These are phyloP conservation scores for Podospora fimiseda DNA, from an alignment of 495 filamentous ascomycete genomes.

Conservation along the genomic window DNA sequence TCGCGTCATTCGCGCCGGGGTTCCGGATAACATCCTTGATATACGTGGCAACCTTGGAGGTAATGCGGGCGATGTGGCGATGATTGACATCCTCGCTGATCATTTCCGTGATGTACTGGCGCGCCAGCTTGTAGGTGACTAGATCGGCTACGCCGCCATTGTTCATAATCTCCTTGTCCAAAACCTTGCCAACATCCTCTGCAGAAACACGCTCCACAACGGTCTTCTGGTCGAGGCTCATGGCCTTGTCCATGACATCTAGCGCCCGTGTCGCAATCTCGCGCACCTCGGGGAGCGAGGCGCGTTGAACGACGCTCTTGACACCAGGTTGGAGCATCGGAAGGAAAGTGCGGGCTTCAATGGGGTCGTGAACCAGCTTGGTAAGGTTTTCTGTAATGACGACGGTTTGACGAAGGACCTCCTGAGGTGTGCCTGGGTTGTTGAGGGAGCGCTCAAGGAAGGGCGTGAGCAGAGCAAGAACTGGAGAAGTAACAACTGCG, in stretches of 20 bases:
- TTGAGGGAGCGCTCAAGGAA: constrained; percentile 90
- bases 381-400: constrained; percentile 99
- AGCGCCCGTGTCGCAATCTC: constrained; percentile 79
- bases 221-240: constrained; percentile 61
- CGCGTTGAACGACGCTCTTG: constrained; percentile 76
- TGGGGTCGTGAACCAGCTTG: constrained; percentile 94
- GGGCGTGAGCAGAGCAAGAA: constrained; percentile 92
- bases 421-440: constrained; percentile 81
- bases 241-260: constrained; percentile 87
- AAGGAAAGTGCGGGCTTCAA: constrained; percentile 92
- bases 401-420: constrained; percentile 90
- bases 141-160: constrained; percentile 57
- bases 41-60: constrained; percentile 61
- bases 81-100: constrained; percentile 84
- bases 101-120: constrained; percentile 75
- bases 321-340: constrained; percentile 94
- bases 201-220: constrained; percentile 61
- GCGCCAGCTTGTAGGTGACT: constrained; percentile 60
- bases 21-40: constrained; percentile 61
- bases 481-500: constrained; percentile 92
- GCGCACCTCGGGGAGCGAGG: constrained; percentile 90
- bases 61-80: constrained; percentile 68
- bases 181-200: constrained; percentile 67
- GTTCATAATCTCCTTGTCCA: constrained; percentile 69
- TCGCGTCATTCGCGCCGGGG: constrained; percentile 45